A percentile compares a stretch with the other conserved stretches of the same genome.
phyloP scores from a whole-genome alignment of 2,329 filamentous ascomycete species.

The Fusarium neocosmosporiellum region DNA sequence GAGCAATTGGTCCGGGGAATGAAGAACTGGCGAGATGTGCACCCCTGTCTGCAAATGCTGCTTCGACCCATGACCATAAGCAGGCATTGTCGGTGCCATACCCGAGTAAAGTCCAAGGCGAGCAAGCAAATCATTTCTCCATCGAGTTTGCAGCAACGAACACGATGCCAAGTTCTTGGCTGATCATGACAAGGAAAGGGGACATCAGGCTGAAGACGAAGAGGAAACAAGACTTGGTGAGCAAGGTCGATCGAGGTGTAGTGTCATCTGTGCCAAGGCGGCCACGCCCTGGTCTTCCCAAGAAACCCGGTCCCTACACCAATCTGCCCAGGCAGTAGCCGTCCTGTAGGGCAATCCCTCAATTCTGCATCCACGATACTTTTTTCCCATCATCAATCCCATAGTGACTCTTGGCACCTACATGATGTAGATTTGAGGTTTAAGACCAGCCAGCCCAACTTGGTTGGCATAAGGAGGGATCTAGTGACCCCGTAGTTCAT shows the following conservation, averaged over 20 bases:
- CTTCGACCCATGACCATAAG: neutral
- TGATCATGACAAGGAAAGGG: neutral
- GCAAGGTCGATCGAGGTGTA: neutral
- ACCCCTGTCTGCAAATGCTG: neutral
- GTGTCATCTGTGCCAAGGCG: neutral
- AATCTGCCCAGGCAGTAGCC: neutral
- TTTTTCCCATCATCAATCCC: neutral
- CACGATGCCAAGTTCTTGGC: neutral
- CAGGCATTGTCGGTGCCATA: neutral
- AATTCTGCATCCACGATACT: neutral
- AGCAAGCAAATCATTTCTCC: neutral
- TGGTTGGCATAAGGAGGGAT: neutral
- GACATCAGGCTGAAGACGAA: neutral
- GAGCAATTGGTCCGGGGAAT: neutral
- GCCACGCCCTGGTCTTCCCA: neutral
- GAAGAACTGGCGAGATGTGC: neutral
- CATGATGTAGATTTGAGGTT: neutral
- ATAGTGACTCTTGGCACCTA: neutral
- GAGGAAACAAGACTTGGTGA: neutral
- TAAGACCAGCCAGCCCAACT: neutral
- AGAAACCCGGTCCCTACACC: neutral
- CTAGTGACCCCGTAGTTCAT: neutral
- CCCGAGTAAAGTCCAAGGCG: neutral
- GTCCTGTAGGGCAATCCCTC: neutral
- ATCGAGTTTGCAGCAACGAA: neutral